Conservation (phyloP, 495 filamentous ascomycete genomes). For the Astrothelium subdiscretum region DNA sequence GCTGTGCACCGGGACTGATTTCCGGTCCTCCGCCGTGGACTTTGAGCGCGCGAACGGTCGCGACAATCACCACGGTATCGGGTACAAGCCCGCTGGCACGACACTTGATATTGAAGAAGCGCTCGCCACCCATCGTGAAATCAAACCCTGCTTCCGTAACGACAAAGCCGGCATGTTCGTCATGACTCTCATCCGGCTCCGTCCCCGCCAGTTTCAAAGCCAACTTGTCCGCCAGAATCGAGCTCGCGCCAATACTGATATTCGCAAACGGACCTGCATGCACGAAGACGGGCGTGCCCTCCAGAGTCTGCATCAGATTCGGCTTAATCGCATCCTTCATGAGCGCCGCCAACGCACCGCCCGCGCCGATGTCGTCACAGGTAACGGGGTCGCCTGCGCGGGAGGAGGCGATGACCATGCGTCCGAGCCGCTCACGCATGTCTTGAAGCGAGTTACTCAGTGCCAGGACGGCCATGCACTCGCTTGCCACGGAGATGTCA, state of each 20-base stretch:
- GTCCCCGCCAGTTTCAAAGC: conserved; percentile 93
- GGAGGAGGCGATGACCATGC: conserved; percentile 93
- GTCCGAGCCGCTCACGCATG: conserved; percentile 86
- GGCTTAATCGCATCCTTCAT: conserved; percentile 99
- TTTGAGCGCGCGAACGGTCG: conserved; percentile 90
- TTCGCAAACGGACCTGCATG: conserved; percentile 97
- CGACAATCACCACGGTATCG: conserved; percentile 88
- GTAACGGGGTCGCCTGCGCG: conserved; percentile 80
- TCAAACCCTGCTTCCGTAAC: conserved; percentile 97
- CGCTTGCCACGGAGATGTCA: conserved; percentile 93
- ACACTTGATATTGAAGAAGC: conserved; percentile 99
- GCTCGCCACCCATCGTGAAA: conserved; percentile 98
- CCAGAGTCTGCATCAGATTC: conserved; percentile 95
- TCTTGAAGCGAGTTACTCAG: conserved; percentile 78
- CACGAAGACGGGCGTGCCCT: conserved; percentile 93
- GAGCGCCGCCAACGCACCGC: conserved; percentile 82
- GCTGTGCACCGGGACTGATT: conserved; percentile 71
- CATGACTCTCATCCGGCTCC: conserved; percentile 82
- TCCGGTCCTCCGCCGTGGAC: conserved; percentile 92
- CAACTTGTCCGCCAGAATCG: conserved; percentile 86
- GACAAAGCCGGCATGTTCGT: conserved; percentile 82
- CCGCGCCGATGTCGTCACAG: conserved; percentile 87
- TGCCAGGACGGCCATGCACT: conserved; percentile 96
- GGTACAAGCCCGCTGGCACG: conserved; percentile 84
- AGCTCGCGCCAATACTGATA: conserved; percentile 93